Evolutionary conservation across 2,329 filamentous ascomycete species (phyloP).

Genomic region (Fusarium sp.): DNA sequence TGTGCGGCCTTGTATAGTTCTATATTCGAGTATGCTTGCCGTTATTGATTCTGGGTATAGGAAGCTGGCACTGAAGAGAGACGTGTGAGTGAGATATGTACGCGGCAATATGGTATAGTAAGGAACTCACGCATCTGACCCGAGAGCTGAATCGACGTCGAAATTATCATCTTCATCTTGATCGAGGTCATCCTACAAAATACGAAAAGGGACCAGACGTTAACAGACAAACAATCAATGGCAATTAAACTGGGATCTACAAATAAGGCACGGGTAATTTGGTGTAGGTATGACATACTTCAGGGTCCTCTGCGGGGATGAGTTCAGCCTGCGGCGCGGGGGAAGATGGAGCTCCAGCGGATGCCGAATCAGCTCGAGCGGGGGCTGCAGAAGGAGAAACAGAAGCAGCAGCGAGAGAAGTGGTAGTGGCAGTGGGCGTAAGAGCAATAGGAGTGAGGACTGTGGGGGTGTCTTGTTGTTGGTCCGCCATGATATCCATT

Average conservation of each 20-base stretch:
- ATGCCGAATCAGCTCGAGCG: conserved; percentile 22
- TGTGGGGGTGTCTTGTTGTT: conserved; percentile 27
- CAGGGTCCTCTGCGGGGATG: conserved; percentile 36
- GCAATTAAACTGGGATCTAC: background rate
- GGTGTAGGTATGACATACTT: conserved; percentile 25
- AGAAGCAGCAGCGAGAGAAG: background rate
- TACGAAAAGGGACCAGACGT: conserved; percentile 6
- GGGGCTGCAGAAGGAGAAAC: conserved; percentile 6
- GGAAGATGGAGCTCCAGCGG: conserved; percentile 10
- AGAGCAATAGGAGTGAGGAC: background rate
- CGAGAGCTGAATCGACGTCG: conserved; percentile 40
- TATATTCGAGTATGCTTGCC: conserved; percentile 41
- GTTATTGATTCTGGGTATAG: conserved; percentile 36
- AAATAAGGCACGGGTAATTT: background rate
- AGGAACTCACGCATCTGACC: conserved; percentile 38
- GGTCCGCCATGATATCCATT: conserved; percentile 26
- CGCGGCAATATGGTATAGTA: background rate
- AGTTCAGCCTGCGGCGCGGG: conserved; percentile 35
- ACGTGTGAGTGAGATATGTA: conserved; percentile 1
- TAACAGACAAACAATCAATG: conserved; percentile 4
- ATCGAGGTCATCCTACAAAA: conserved; percentile 13
- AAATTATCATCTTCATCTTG: conserved; percentile 17
- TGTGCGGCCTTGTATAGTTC: conserved; percentile 39
- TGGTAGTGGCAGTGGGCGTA: conserved; percentile 11
- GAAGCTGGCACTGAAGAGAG: conserved; percentile 31